Conservation (phyloP, 1,139 yeast species). For the Suhomyces guaymorum region DNA sequence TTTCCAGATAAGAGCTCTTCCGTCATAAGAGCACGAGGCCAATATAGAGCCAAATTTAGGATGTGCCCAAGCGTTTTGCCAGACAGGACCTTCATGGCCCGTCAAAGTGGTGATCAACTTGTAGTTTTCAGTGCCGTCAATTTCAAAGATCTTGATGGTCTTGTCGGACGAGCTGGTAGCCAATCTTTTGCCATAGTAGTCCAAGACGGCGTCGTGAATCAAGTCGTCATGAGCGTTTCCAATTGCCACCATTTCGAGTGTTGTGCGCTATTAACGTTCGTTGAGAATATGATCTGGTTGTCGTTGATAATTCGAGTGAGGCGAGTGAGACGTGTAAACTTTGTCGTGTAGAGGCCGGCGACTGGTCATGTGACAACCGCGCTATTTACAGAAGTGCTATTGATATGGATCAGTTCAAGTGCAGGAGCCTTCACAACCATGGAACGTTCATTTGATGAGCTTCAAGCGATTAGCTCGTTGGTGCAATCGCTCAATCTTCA, state of each 20-base stretch:
- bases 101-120: slow-evolving; percentile 75
- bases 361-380: slow-evolving; percentile 2
- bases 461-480: slow-evolving; percentile 23
- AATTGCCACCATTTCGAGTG: slow-evolving; percentile 60
- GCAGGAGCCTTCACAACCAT: slow-evolving; percentile 5
- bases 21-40: slow-evolving; percentile 95
- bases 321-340: slow-evolving; percentile 9
- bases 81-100: slow-evolving; percentile 97
- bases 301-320: slow-evolving; percentile 4
- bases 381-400: neutral
- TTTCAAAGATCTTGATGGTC: slow-evolving; percentile 88
- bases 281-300: slow-evolving; percentile 2
- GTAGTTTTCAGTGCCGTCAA: slow-evolving; percentile 78
- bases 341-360: slow-evolving; percentile 1
- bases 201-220: slow-evolving; percentile 95
- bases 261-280: no score
- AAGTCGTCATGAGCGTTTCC: slow-evolving; percentile 84
- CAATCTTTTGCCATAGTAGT: slow-evolving; percentile 90
- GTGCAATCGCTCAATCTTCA: slow-evolving; percentile 24
- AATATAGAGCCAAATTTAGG: slow-evolving; percentile 95
- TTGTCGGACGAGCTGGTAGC: slow-evolving; percentile 97
- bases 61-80: slow-evolving; percentile 99
- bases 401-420: neutral
- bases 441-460: slow-evolving; percentile 28
- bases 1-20: slow-evolving; percentile 92